These are phyloP conservation scores for Ascochyta fabae DNA, from an alignment of 2,329 filamentous ascomycete genomes.

Conservation along the genomic window DNA sequence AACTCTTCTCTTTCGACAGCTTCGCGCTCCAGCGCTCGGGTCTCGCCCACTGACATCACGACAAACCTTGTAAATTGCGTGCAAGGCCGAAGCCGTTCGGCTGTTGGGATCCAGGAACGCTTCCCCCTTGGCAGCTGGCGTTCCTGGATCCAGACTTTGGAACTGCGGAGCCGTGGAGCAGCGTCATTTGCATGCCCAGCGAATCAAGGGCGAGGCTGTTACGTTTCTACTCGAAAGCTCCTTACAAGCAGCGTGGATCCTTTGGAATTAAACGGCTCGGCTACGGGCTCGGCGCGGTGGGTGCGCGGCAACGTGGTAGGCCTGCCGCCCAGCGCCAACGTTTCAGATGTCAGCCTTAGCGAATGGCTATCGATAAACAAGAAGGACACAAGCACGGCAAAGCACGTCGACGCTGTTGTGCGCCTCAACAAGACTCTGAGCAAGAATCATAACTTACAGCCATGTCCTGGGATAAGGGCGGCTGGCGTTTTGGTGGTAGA, in stretches of 20 bases:
- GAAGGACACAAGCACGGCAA: constrained; percentile 14
- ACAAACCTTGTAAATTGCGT: constrained; percentile 6
- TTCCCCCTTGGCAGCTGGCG: constrained; percentile 1
- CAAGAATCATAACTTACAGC: constrained; percentile 7
- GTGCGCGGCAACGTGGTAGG: constrained; percentile 19
- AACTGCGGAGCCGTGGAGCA: constrained; percentile 15
- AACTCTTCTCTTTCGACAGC: neutral
- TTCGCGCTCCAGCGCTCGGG: neutral
- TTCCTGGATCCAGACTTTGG: constrained; percentile 19
- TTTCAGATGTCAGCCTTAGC: constrained; percentile 17
- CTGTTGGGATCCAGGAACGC: constrained; percentile 12
- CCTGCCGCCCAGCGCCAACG: constrained; percentile 11
- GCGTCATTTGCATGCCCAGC: constrained; percentile 8
- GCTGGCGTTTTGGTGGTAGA: neutral
- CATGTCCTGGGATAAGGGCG: neutral
- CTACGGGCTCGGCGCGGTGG: constrained; percentile 18
- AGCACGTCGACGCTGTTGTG: constrained; percentile 11
- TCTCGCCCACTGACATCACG: constrained; percentile 2
- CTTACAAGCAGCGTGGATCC: constrained; percentile 7
- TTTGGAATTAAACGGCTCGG: constrained; percentile 15
- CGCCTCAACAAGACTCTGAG: constrained; percentile 12
- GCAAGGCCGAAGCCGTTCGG: constrained; percentile 5
- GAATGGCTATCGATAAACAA: constrained; percentile 17
- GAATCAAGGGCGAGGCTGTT: constrained; percentile 13
- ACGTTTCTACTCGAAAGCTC: constrained; percentile 15